Conservation (phyloP, 78 protist species). For the Dictyostelium firmibasis region DNA sequence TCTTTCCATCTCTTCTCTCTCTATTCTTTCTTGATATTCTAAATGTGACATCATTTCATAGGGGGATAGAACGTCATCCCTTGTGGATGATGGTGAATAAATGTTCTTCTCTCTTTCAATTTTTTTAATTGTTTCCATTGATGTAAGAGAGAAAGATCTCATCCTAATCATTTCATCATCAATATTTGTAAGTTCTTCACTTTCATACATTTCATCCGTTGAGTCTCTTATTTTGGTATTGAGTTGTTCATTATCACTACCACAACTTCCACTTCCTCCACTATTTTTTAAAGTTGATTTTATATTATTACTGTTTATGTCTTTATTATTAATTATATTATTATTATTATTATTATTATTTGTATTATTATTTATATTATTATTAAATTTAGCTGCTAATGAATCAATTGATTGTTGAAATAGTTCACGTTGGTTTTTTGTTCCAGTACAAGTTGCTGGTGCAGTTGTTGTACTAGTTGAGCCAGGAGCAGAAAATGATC, state of each 20-base stretch:
- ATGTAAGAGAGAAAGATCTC: slow-evolving; percentile 3
- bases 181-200: slow-evolving; percentile 9
- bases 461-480: neutral
- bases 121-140: neutral
- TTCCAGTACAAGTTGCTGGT: neutral
- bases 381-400: neutral
- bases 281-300: neutral
- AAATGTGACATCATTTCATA: neutral
- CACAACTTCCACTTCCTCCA: neutral
- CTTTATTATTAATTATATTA: neutral
- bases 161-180: slow-evolving; percentile 4
- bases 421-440: neutral
- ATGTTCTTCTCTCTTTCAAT: neutral
- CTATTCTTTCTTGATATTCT: slow-evolving; percentile 45
- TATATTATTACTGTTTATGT: neutral
- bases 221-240: neutral
- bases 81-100: neutral
- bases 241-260: neutral
- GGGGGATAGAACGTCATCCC: neutral
- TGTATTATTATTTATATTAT: neutral
- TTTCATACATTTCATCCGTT: neutral
- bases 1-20: slow-evolving; percentile 23
- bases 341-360: neutral
- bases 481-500: slow-evolving; percentile 38
- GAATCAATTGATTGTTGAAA: neutral